Conservation (phyloP, 768 basidiomycete genomes). For the Kwoniella europaea region DNA sequence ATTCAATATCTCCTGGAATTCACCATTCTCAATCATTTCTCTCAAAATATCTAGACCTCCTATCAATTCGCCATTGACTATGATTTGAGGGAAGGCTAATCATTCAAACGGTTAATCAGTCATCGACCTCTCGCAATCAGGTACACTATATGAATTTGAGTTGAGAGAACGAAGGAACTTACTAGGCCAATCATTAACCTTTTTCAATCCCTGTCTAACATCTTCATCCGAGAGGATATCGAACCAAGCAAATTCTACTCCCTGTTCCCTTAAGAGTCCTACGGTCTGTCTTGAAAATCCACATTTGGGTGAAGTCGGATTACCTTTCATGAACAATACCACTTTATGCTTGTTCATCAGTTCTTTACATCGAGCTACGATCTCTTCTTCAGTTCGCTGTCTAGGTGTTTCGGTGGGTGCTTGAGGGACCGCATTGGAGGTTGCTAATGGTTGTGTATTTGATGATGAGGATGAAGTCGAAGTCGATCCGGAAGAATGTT, state of each 20-base stretch:
- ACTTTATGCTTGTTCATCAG: conserved; percentile 81
- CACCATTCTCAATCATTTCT: conserved; percentile 83
- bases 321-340: conserved; percentile 91
- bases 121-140: too few relatives aligned
- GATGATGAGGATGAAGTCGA: conserved; percentile 30
- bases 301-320: conserved; percentile 75
- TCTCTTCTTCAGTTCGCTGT: conserved; percentile 68
- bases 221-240: conserved; percentile 82
- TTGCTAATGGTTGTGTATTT: conserved; percentile 51
- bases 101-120: background rate
- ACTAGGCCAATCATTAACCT: conserved; percentile 85
- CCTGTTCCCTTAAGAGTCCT: conserved; percentile 68
- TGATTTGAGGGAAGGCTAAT: conserved; percentile 51
- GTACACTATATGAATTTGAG: background rate
- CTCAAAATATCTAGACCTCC: conserved; percentile 92
- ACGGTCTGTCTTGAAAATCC: conserved; percentile 83
- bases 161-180: conserved; percentile 24
- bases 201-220: conserved; percentile 76
- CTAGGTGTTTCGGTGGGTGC: conserved; percentile 32
- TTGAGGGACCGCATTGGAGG: conserved; percentile 43
- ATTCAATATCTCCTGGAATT: conserved; percentile 65
- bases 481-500: conserved; percentile 61
- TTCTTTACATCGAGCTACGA: conserved; percentile 67
- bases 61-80: conserved; percentile 78
- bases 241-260: conserved; percentile 73